These are phyloP conservation scores for Candida hungchunana DNA, from an alignment of 805 yeast species.

Conservation along the genomic window DNA sequence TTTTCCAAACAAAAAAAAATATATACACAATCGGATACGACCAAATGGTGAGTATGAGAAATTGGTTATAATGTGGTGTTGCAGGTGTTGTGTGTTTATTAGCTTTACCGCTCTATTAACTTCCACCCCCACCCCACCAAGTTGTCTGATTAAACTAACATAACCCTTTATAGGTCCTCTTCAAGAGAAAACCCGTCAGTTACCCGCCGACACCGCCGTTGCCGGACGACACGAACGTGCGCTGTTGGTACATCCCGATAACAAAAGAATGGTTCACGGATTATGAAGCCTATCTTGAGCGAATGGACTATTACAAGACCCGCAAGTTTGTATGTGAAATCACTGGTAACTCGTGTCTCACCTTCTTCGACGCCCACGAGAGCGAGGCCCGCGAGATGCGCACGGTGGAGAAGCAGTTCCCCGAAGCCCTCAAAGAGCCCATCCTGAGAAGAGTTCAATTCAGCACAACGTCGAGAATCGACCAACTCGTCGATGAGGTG, in stretches of 20 bases:
- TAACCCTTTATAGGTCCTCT: slow-evolving; percentile 57
- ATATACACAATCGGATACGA: too few species aligned
- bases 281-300: slow-evolving; percentile 69
- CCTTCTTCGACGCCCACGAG: slow-evolving; percentile 83
- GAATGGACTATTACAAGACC: slow-evolving; percentile 68
- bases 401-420: slow-evolving; percentile 76
- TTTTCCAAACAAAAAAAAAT: too few species aligned
- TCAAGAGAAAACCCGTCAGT: slow-evolving; percentile 67
- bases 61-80: too few species aligned
- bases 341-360: slow-evolving; percentile 87
- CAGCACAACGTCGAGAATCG: slow-evolving; percentile 75
- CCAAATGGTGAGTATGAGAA: too few species aligned
- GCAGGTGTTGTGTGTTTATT: too few species aligned
- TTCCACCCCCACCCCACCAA: too few species aligned
- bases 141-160: slow-evolving; percentile 13
- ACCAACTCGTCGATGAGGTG: slow-evolving; percentile 82
- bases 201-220: slow-evolving; percentile 53
- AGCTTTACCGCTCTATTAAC: too few species aligned
- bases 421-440: slow-evolving; percentile 89
- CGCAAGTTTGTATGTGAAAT: slow-evolving; percentile 92
- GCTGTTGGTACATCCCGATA: slow-evolving; percentile 77
- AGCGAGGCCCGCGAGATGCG: slow-evolving; percentile 63
- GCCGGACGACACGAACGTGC: slow-evolving; percentile 51
- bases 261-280: slow-evolving; percentile 85
- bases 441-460: slow-evolving; percentile 83